These are phyloP conservation scores for Leersia perrieri DNA, from an alignment of 176 grass and related monocot genomes.

Conservation along the genomic window DNA sequence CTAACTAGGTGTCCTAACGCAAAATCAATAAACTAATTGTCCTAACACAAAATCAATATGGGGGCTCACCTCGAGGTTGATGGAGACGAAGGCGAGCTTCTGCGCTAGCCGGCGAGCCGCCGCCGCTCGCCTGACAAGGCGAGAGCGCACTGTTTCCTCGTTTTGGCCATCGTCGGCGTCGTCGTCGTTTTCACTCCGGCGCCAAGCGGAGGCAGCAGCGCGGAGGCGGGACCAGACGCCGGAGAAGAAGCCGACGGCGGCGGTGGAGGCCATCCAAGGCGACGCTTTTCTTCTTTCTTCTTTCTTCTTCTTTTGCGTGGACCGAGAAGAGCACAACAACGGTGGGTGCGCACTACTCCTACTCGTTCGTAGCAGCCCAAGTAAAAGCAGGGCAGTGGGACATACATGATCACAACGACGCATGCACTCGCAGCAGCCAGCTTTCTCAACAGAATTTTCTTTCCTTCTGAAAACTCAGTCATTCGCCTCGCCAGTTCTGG, in stretches of 20 bases:
- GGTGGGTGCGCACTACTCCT: too few species aligned
- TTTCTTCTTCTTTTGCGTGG: too few species aligned
- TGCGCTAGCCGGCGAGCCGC: constrained; percentile 12
- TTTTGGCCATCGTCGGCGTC: background rate
- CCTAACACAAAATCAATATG: too few species aligned
- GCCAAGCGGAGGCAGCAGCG: background rate
- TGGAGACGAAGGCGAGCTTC: constrained; percentile 38
- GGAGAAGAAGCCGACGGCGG: constrained; percentile 21
- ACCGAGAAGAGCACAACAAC: too few species aligned
- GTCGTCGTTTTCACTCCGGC: background rate
- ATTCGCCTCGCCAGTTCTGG: too few species aligned
- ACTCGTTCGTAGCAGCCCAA: too few species aligned
- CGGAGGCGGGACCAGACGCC: constrained; percentile 13
- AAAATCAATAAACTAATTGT: background rate
- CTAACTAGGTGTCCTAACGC: background rate
- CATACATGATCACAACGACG: too few species aligned
- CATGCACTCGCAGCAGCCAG: too few species aligned
- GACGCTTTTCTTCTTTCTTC: too few species aligned
- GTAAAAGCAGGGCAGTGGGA: too few species aligned
- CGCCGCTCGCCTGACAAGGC: constrained; percentile 13
- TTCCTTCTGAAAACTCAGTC: too few species aligned
- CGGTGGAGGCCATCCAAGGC: background rate
- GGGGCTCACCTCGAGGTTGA: constrained; percentile 43
- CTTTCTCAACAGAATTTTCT: too few species aligned
- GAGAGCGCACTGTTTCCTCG: background rate